phyloP scores from a whole-genome alignment of 352 stramenopile genomes.

The Phytophthora vignae region DNA sequence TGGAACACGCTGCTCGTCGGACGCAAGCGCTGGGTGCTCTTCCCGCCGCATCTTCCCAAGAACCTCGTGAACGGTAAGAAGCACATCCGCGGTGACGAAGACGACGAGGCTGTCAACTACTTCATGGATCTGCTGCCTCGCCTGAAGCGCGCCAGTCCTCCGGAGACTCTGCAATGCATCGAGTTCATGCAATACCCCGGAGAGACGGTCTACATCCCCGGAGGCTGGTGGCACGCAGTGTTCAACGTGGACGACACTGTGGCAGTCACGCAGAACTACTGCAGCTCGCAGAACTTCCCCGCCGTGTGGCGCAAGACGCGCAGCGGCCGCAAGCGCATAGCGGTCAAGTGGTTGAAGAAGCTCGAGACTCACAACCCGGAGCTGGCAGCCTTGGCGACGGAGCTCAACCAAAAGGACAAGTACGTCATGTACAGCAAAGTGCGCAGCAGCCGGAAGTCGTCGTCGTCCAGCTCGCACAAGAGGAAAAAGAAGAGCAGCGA shows the following conservation, averaged over 20 bases:
- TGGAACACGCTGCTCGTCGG: constrained; percentile 97
- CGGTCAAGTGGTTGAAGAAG: constrained; percentile 92
- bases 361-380: constrained; percentile 87
- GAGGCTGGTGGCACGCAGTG: constrained; percentile 94
- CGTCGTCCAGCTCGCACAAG: constrained; percentile 34
- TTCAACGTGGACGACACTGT: constrained; percentile 93
- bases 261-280: constrained; percentile 95
- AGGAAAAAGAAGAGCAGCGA: constrained; percentile 52
- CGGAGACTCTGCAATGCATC: constrained; percentile 72
- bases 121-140: constrained; percentile 92
- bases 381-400: constrained; percentile 75
- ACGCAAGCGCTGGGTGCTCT: constrained; percentile 97
- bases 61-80: constrained; percentile 79
- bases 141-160: constrained; percentile 79
- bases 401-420: constrained; percentile 89
- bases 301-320: constrained; percentile 91
- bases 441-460: constrained; percentile 15
- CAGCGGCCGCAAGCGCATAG: constrained; percentile 94
- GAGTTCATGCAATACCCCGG: constrained; percentile 92
- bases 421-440: constrained; percentile 87
- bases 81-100: constrained; percentile 87
- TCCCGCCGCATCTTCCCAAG: constrained; percentile 90
- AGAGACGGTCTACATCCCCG: constrained; percentile 94
- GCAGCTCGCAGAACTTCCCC: constrained; percentile 90
- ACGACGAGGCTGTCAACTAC: constrained; percentile 95